Conservation (phyloP, 495 filamentous ascomycete species). For the Aspergillus homomorphus region DNA sequence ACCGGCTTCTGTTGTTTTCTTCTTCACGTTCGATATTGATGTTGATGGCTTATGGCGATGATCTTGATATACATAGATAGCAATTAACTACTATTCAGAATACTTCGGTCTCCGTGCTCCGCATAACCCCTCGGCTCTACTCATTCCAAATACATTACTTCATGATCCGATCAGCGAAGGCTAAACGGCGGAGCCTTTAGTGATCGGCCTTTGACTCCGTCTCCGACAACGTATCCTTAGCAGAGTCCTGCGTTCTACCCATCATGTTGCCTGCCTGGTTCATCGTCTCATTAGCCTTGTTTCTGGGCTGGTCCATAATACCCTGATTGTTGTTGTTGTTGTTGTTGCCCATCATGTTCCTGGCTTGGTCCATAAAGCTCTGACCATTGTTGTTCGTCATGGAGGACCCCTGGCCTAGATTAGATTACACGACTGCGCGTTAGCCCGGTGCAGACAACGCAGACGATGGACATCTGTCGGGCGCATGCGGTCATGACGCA, state of each 20-base stretch:
- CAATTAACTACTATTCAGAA: background rate
- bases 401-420: too few species aligned
- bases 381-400: background rate
- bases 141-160: too few species aligned
- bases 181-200: too few species aligned
- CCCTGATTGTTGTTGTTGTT: too few species aligned
- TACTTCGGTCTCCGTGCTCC: too few species aligned
- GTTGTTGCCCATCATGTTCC: background rate
- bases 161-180: too few species aligned
- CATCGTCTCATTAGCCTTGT: background rate
- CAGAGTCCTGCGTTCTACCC: background rate
- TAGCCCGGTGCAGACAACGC: too few species aligned
- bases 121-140: too few species aligned
- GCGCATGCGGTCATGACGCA: background rate
- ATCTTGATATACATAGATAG: background rate
- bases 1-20: background rate
- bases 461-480: too few species aligned
- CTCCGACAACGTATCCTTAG: background rate
- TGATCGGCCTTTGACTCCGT: background rate
- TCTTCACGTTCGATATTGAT: constrained; percentile 7
- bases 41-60: background rate
- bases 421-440: too few species aligned
- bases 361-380: background rate
- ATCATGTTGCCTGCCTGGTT: background rate
- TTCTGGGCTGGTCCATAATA: background rate